A percentile compares a stretch with the other conserved stretches of the same genome.
Conservation (phyloP, 2,329 filamentous ascomycete species). For the Aspergillus transmontanensis region DNA sequence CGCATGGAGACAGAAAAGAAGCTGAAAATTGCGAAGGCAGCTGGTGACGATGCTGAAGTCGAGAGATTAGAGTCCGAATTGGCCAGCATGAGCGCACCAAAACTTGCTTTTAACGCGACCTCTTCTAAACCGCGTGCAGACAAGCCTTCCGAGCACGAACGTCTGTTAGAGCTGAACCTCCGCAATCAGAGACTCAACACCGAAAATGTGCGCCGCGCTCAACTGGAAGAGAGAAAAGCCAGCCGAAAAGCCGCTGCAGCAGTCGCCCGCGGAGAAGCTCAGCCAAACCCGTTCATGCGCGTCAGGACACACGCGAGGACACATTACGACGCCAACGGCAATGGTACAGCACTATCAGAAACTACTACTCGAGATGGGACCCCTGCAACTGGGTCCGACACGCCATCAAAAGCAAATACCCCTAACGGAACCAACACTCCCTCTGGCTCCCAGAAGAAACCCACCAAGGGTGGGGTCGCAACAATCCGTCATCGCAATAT, state of each 20-base stretch:
- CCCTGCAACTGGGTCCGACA: constrained; percentile 53
- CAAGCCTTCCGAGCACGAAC: constrained; percentile 71
- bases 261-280: constrained; percentile 64
- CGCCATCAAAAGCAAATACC: constrained; percentile 55
- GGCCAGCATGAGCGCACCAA: constrained; percentile 53
- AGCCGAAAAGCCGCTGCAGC: constrained; percentile 63
- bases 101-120: constrained; percentile 72
- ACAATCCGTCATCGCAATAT: constrained; percentile 76
- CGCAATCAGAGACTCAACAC: constrained; percentile 81
- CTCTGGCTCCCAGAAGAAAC: constrained; percentile 34
- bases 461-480: constrained; percentile 53
- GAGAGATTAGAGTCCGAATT: constrained; percentile 54
- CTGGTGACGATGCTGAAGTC: constrained; percentile 63
- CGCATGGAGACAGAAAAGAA: constrained; percentile 67
- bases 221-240: constrained; percentile 75
- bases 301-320: constrained; percentile 70
- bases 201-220: constrained; percentile 88
- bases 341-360: constrained; percentile 33
- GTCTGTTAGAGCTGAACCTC: constrained; percentile 78
- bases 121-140: constrained; percentile 60
- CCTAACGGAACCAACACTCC: constrained; percentile 50
- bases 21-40: constrained; percentile 66
- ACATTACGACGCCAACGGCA: constrained; percentile 64
- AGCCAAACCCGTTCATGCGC: constrained; percentile 58
- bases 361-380: constrained; percentile 49